Evolutionary conservation across 352 stramenopile species (phyloP), one percentile per base, ranked within the genome.

Genomic region (Globisporangium uncinulatum): DNA sequence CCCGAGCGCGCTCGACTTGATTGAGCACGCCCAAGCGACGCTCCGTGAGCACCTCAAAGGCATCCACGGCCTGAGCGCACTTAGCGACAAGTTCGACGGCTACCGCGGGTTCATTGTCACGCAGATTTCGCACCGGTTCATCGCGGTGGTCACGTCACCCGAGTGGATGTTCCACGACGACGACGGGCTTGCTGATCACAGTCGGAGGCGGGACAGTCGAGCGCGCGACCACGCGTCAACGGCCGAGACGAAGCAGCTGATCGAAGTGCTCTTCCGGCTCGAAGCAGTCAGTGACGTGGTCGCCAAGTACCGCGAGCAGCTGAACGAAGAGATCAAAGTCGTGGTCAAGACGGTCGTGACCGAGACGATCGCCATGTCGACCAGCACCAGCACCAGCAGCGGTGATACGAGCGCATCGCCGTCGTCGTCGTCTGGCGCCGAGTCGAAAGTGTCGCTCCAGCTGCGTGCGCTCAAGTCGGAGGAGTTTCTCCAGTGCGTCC

Each of bases 331-430:
- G 60, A 89, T 93, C 61, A 89, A 89, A 39, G 74, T 95, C 29
- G 76, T 95, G 1, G 85, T 95, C 34, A 93, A 93, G 63, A 93
- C 83, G 0, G 85, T 95, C 17, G 85, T 95, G n/a, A 93, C 79
- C 0, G 85, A 95, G 70, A 95, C 85, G 0, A 95, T 95, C 55
- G 72, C 76, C 21, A 75, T 87, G 19, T 89, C 80, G 15, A 75
- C 51, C 15, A 83, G 66, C 44, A 81, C 60, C 59, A 80, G 76
- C 29, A 71, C 29, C 1, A 50, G 31, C 14, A 32, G 21, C 2
- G 39, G 54, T 2, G 62, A 66, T 6, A 42, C 52, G 13, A 53
- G 29, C 20, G 51, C 52, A 3, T 58, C 62, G 9, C 24, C 24
- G 24, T 29, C 24, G 24, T 29, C 24, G 24, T 29, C 24, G 24